Conservation (phyloP, 371 early-diverging fungal species). For the Phascolomyces articulosus region DNA sequence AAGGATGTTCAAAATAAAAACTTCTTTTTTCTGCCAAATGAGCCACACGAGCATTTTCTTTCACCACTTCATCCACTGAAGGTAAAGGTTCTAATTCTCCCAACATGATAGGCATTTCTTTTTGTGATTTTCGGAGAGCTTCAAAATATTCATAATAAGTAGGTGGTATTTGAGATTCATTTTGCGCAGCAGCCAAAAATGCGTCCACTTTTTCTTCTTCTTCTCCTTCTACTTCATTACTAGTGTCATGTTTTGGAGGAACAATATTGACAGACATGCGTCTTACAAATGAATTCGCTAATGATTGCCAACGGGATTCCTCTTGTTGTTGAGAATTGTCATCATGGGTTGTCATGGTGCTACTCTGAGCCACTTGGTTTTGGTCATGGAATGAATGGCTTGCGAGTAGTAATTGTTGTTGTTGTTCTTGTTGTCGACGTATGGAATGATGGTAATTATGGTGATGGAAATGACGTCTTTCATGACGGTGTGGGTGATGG, state of each 20-base stretch:
- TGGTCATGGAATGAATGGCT: too few relatives aligned
- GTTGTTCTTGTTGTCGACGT: background rate
- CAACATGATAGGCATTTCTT: background rate
- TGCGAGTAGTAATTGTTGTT: background rate
- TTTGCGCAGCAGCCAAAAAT: constrained; percentile 22
- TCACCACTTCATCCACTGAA: constrained; percentile 38
- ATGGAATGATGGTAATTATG: constrained; percentile 6
- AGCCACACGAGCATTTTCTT: constrained; percentile 15
- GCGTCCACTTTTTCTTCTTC: too few relatives aligned
- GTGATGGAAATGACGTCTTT: background rate
- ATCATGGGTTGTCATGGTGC: too few relatives aligned
- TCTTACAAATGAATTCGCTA: constrained; percentile 32
- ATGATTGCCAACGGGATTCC: constrained; percentile 19
- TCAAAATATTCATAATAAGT: too few relatives aligned
- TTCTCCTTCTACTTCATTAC: constrained; percentile 16
- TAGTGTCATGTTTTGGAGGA: constrained; percentile 24
- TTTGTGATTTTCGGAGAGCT: background rate
- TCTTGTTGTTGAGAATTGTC: background rate
- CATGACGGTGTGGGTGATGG: too few relatives aligned
- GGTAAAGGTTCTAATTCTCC: constrained; percentile 37
- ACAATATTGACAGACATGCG: constrained; percentile 36
- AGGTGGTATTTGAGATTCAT: background rate
- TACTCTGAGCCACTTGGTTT: too few relatives aligned
- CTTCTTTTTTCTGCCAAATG: constrained; percentile 19
- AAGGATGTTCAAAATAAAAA: constrained; percentile 48